phyloP scores from a whole-genome alignment of 306 rosid species.

The Sicyos edulis region DNA sequence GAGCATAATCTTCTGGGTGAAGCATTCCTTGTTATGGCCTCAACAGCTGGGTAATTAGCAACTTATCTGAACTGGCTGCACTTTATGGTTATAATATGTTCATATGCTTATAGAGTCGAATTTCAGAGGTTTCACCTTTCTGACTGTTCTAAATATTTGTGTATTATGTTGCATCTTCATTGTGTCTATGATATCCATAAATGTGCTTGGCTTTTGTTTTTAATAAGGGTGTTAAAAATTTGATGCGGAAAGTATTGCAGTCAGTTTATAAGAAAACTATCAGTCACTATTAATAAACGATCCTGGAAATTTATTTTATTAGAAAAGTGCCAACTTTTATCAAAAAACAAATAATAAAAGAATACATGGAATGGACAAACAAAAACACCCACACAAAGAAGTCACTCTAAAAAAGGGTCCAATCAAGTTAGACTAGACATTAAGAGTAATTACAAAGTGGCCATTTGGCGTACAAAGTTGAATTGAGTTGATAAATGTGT shows the following conservation, averaged over 20 bases:
- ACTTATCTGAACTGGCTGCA: conserved; percentile 5
- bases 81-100: conserved; percentile 11
- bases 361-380: too few species aligned
- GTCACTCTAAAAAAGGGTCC: too few species aligned
- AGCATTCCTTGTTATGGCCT: conserved; percentile 97
- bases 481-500: too few species aligned
- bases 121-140: neutral
- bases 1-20: conserved; percentile 97
- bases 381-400: too few species aligned
- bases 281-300: neutral
- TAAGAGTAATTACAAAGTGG: too few species aligned
- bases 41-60: conserved; percentile 76
- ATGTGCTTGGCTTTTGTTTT: neutral
- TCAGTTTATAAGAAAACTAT: neutral
- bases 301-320: too few species aligned
- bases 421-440: too few species aligned
- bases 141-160: neutral
- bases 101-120: neutral
- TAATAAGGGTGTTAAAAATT: neutral
- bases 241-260: neutral
- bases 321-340: too few species aligned
- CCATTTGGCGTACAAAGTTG: too few species aligned
- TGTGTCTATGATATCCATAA: neutral
- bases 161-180: neutral
- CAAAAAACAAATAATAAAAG: too few species aligned